Evolutionary conservation across 2,329 filamentous ascomycete genomes (phyloP).

Genomic region (Pseudogymnoascus sp.): DNA sequence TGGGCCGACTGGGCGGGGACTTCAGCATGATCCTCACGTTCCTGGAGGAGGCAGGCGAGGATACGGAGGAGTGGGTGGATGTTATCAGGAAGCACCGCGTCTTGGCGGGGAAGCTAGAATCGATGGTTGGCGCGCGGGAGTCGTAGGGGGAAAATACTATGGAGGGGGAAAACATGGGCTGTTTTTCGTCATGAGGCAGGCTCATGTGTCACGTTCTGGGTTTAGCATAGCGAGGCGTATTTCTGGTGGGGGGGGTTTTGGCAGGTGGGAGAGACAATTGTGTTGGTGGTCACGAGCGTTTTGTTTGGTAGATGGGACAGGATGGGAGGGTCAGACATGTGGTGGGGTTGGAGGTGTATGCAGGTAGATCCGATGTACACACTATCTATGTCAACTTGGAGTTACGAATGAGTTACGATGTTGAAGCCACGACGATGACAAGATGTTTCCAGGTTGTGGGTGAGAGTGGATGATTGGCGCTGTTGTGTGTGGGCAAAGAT

Average conservation of each 20-base stretch:
- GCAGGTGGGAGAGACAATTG: neutral
- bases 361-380: neutral
- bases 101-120: slow-evolving; percentile 72
- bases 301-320: neutral
- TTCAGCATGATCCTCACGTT: slow-evolving; percentile 82
- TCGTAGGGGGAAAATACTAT: neutral
- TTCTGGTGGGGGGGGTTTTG: neutral
- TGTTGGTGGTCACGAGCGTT: neutral
- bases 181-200: neutral
- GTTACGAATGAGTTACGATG: neutral
- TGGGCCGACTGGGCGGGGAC: slow-evolving; percentile 84
- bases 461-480: neutral
- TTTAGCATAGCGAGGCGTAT: slow-evolving; percentile 6
- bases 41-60: slow-evolving; percentile 37
- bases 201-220: neutral
- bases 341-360: neutral
- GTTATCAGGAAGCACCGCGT: slow-evolving; percentile 83
- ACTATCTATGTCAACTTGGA: neutral
- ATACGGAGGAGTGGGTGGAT: slow-evolving; percentile 67
- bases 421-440: neutral
- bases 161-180: neutral
- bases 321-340: neutral
- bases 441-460: neutral
- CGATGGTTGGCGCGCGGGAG: slow-evolving; percentile 46
- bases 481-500: neutral